Evolutionary conservation across 2,329 filamentous ascomycete genomes (phyloP), one percentile per base, ranked within the genome.

Genomic region (Alternaria sp.): DNA sequence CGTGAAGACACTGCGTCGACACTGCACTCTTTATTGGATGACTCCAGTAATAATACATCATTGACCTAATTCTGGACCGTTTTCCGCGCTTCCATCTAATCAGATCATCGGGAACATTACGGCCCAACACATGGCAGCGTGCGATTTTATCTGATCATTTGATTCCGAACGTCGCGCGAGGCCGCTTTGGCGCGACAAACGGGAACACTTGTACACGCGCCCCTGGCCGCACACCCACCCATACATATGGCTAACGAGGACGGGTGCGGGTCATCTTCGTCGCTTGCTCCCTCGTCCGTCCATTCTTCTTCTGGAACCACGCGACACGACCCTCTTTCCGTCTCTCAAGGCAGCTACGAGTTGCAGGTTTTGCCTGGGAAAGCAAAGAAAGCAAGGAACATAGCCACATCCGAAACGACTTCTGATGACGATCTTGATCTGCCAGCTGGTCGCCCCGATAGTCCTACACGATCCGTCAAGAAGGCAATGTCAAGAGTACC

Each of bases 401-500:
- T 56, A 69, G 64, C 68, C 65, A 61, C 72, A 64, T 54, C 68
- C 63, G 57, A 65, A 61, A 48, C 68, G 44, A 60, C 56, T 51
- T 60, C 68, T 68, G 64, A 77, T 77, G 75, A 76, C 71, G 68
- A 70, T 57, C 64, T 57, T 53, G 48, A 66, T 57, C 56, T 54
- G 44, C 49, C 62, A 39, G 52, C 64, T 44, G 51, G 43, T 52
- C 60, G 51, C 61, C 49, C 65, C 58, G 63, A 65, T 28, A 54
- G 48, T 61, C 46, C 62, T 59, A 62, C 58, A 54, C 60, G 63
- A 52, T 58, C 59, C 52, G 59, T 62, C 56, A 58, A 69, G 62
- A 63, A 54, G 58, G 61, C 68, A 39, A 84, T 84, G 82, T 84
- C 82, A 61, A 80, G 79, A 73, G 80, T 83, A 63, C 86, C 86